phyloP scores from a whole-genome alignment of 2,329 filamentous ascomycete genomes.

The Pseudogymnoascus sp. region DNA sequence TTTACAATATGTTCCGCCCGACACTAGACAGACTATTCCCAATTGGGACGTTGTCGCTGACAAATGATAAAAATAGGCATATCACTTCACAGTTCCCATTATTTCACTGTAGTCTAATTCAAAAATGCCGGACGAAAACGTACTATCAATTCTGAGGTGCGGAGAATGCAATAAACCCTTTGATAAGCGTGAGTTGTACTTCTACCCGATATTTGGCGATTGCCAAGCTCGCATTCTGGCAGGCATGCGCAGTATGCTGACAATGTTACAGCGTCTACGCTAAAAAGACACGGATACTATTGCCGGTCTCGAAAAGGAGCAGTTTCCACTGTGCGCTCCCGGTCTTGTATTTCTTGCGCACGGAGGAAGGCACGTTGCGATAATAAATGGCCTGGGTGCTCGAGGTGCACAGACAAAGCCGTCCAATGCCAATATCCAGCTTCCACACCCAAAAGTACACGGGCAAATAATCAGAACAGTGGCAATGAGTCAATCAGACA shows the following conservation, averaged over 20 bases:
- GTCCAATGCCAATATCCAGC: constrained; percentile 32
- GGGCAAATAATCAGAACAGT: constrained; percentile 11
- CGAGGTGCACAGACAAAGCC: constrained; percentile 30
- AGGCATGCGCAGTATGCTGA: neutral
- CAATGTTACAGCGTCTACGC: constrained; percentile 28
- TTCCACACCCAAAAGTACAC: constrained; percentile 13
- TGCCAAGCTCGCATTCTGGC: constrained; percentile 16
- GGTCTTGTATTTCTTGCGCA: constrained; percentile 33
- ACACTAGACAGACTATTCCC: constrained; percentile 10
- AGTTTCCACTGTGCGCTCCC: constrained; percentile 20
- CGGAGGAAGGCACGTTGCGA: constrained; percentile 33
- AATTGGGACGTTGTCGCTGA: constrained; percentile 14
- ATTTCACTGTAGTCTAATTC: constrained; percentile 17
- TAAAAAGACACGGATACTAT: constrained; percentile 38
- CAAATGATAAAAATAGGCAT: constrained; percentile 16
- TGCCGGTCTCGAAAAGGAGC: constrained; percentile 32
- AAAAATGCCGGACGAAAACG: constrained; percentile 22
- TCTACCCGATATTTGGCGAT: constrained; percentile 10
- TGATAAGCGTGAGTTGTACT: constrained; percentile 30
- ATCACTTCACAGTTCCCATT: constrained; percentile 13
- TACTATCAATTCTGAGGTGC: constrained; percentile 29
- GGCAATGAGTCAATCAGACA: constrained; percentile 11
- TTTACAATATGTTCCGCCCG: constrained; percentile 25
- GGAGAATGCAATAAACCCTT: constrained; percentile 34
- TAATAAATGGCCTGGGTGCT: constrained; percentile 30